Evolutionary conservation across 1,139 yeast genomes (phyloP), one percentile per base, ranked within the genome.

Genomic region (Diutina neorugosa): DNA sequence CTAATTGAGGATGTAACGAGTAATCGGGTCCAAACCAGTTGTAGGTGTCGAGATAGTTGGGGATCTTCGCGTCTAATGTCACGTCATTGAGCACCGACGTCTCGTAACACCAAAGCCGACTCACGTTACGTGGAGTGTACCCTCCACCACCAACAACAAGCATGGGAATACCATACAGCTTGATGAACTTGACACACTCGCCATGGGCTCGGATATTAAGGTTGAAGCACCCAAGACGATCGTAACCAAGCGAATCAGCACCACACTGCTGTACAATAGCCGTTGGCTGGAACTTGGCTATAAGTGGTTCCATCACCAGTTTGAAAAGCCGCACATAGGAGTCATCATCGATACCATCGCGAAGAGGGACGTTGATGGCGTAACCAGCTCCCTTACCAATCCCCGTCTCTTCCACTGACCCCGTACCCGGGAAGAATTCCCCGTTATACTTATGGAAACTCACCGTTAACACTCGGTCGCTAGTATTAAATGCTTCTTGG

Each of bases 71-170:
- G 54, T 86, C 88, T 54, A 93, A 67, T 23, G 86, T 79, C 1
- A 86, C 87, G 61, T 88, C 93, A 55, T 89, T 83, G 63, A 91
- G 75, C 2, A 93, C 80, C 50, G 96, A 84, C 0, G 98, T 94
- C 66, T 93, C 98, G 65, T 86, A 90, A 51, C 96, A 82, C 98
- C 98, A 93, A 44, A 93, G 75, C 57, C 98, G 74, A 11, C 96
- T 86, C 8, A 93, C 98, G 63, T 93, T 93, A 61, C 97, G 79
- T 54, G 96, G 96, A 0, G 98, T 93, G 67, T 93, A 93, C 2
- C 98, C 98, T 54, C 98, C 98, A 41, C 98, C 98, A 27, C 98
- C 98, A 14, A 93, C 70, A 12, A 93, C 96, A 66, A 93, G 72
- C 80, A 89, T 75, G 6, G 98, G 98, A 2, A 93, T 73, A 5